Evolutionary conservation across 73 alveolate species (phyloP), one percentile per base, ranked within the genome.

Genomic region (Paramecium octaurelia): DNA sequence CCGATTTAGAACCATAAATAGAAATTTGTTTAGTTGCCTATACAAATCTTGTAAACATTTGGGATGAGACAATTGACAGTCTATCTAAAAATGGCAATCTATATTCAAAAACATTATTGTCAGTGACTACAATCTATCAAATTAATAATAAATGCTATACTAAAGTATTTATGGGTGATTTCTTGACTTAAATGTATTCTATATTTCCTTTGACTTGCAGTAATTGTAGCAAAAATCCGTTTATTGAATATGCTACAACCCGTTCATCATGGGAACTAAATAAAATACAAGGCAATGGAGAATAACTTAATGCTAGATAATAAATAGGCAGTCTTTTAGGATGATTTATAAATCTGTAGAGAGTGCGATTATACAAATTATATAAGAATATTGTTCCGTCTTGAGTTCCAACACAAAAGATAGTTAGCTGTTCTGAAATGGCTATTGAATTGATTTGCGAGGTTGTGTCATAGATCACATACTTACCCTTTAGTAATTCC

Each of bases 351-450:
- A 31, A 64, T 73, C 87, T 31, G 38, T 12, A 73, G 18, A 73
- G 87, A 21, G 60, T 73, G 8, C 59, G 54, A 73, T 73, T 73
- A 73, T 73, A 73, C 60, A 73, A 40, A 73, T 73, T 73, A 73
- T 73, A 73, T 12, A 36, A 3, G 31, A 73, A 73, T 12, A 73
- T 38, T 0, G 36, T 21, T n/a, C 87, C 87, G 38, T 40, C 40
- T 35, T 36, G 36, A 38, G 87, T 73, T 73, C 87, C 87, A 73
- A 73, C 68, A 36, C 57, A 73, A 73, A 73, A 73, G 29, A 73
- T 73, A 2, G 40, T 73, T 9, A 73, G 16, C 16, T 73, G 1
- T 73, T 73, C 87, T 38, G 87, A 73, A 73, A 34, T 43, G 2
- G 59, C 3, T 1, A 73, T 38, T 20, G 59, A 12, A 38, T 73